Conservation (phyloP, 2,329 filamentous ascomycete genomes). For the Fusarium veterinarium region DNA sequence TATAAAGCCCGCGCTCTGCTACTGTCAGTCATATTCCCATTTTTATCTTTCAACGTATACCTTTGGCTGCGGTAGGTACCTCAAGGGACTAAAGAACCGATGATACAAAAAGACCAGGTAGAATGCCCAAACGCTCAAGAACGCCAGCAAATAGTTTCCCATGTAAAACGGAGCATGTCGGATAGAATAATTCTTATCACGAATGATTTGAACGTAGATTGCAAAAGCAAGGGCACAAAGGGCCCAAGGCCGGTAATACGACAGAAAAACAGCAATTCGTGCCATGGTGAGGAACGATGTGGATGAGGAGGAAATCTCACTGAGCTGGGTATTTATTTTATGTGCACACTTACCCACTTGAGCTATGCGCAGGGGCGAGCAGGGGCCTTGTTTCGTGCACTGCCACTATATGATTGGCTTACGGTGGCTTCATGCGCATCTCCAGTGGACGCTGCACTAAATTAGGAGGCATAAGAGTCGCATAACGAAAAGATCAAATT, state of each 20-base stretch:
- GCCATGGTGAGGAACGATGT: constrained; percentile 5
- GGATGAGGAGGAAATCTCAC: constrained; percentile 11
- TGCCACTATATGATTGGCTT: background rate
- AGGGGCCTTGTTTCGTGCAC: constrained; percentile 6
- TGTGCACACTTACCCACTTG: constrained; percentile 8
- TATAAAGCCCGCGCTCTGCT: constrained; percentile 6
- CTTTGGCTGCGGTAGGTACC: constrained; percentile 13
- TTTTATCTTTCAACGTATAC: fast-evolving
- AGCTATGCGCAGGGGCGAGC: background rate
- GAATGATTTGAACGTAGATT: background rate
- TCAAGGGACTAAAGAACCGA: constrained; percentile 17
- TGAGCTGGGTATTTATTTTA: constrained; percentile 21
- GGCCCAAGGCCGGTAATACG: constrained; percentile 27
- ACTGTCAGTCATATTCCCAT: background rate
- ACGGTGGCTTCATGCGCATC: fast-evolving
- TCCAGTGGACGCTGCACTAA: background rate
- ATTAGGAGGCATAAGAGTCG: background rate
- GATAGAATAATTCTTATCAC: background rate
- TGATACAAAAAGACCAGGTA: constrained; percentile 21
- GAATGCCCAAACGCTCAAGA: constrained; percentile 13
- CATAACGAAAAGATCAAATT: background rate
- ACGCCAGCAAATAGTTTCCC: background rate
- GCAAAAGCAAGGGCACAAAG: background rate
- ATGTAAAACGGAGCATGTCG: background rate
- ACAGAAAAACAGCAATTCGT: constrained; percentile 13